phyloP scores from a whole-genome alignment of 2,329 filamentous ascomycete species.

The Exophiala dermatitidis region DNA sequence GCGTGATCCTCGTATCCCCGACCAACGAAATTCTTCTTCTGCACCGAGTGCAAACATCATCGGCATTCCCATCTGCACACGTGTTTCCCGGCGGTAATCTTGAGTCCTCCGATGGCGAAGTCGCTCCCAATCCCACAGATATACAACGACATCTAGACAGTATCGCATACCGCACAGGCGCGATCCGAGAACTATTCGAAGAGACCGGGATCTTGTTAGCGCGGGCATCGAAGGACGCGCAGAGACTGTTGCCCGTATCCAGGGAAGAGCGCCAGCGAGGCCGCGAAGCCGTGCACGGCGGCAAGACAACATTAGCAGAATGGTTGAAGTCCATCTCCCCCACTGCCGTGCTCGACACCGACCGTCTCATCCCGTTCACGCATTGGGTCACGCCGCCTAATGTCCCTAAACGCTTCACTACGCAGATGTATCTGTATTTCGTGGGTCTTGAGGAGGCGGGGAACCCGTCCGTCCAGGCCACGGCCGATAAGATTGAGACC shows the following conservation, averaged over 20 bases:
- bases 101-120: constrained; percentile 63
- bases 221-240: constrained; percentile 33
- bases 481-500: constrained; percentile 62
- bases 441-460: constrained; percentile 31
- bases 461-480: constrained; percentile 49
- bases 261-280: constrained; percentile 58
- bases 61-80: constrained; percentile 81
- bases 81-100: constrained; percentile 91
- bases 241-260: constrained; percentile 50
- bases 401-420: constrained; percentile 72
- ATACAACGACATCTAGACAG: constrained; percentile 60
- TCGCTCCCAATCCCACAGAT: constrained; percentile 42
- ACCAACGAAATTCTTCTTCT: constrained; percentile 81
- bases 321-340: constrained; percentile 48
- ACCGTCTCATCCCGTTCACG: constrained; percentile 69
- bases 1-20: constrained; percentile 77
- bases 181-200: constrained; percentile 87
- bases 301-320: constrained; percentile 57
- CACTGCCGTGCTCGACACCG: constrained; percentile 50
- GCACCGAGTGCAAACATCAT: constrained; percentile 73
- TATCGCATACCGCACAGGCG: constrained; percentile 67
- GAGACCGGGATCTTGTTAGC: constrained; percentile 86
- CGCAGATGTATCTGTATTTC: constrained; percentile 89
- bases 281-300: constrained; percentile 61
- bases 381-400: constrained; percentile 67